Evolutionary conservation across 306 rosid genomes (phyloP).

Genomic region (Cicer yamashitae): DNA sequence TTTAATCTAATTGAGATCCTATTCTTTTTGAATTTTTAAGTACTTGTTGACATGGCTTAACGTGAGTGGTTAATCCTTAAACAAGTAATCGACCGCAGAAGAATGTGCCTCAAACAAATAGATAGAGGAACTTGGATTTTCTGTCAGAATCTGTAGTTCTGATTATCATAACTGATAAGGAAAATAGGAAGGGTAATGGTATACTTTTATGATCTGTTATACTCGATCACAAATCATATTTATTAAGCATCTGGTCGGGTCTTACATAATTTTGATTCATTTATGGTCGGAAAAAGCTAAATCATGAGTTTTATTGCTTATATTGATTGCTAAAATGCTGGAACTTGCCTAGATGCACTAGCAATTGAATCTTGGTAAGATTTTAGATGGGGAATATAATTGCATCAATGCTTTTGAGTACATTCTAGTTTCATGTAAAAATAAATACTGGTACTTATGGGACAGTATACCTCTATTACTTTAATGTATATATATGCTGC

Average conservation of each 20-base stretch:
- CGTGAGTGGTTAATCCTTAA: too few relatives aligned
- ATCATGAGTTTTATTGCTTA: constrained; percentile 35
- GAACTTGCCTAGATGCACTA: constrained; percentile 4
- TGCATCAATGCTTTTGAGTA: constrained; percentile 2
- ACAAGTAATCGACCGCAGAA: too few relatives aligned
- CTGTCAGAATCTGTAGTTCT: background rate
- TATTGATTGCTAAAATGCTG: constrained; percentile 18
- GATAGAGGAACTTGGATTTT: too few relatives aligned
- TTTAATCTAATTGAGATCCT: too few relatives aligned
- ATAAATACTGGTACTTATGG: background rate
- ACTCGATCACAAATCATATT: constrained; percentile 13
- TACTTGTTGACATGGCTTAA: too few relatives aligned
- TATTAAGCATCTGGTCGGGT: background rate
- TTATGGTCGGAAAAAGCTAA: constrained; percentile 24
- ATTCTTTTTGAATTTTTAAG: too few relatives aligned
- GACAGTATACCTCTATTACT: background rate
- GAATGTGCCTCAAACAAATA: too few relatives aligned
- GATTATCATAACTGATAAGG: constrained; percentile 8
- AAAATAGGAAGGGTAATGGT: background rate
- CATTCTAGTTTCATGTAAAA: constrained; percentile 19
- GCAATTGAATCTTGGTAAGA: constrained; percentile 18
- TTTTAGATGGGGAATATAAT: constrained; percentile 15
- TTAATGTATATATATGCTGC: background rate
- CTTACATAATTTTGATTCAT: background rate
- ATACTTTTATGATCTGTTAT: constrained; percentile 29